Evolutionary conservation across 345 rosid species (phyloP).

Genomic region (Stellera chamaejasme): DNA sequence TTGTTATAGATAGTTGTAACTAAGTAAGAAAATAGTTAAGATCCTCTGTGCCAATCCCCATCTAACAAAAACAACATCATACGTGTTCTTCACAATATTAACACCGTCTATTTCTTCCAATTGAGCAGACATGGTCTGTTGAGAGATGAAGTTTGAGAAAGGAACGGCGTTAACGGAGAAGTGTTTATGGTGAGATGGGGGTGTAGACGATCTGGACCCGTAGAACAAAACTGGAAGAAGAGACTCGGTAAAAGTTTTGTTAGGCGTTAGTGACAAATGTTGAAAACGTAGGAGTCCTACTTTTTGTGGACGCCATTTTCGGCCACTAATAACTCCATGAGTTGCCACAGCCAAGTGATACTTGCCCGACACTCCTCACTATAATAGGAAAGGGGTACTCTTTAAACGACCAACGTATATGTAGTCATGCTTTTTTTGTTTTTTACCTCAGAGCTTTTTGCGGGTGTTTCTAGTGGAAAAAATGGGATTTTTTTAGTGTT

Average conservation of each 20-base stretch:
- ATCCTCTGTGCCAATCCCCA: not conserved
- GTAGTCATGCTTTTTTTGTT: too few species aligned
- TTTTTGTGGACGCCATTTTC: not conserved
- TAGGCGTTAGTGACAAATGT: conserved; percentile 16
- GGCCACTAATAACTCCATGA: too few species aligned
- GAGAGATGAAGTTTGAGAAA: too few species aligned
- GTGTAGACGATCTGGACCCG: not conserved
- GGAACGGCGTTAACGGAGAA: not conserved
- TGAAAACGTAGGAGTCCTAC: not conserved
- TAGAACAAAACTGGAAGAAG: not conserved
- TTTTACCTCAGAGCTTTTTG: too few species aligned
- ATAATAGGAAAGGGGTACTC: too few species aligned
- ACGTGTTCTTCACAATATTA: conserved; percentile 9
- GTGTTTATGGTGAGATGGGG: not conserved
- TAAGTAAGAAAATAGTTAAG: not conserved
- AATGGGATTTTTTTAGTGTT: too few species aligned
- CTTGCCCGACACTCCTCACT: too few species aligned
- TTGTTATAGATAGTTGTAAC: not conserved
- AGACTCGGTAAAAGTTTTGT: too few species aligned
- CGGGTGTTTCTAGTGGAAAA: too few species aligned
- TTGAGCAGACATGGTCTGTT: not conserved
- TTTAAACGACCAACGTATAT: too few species aligned
- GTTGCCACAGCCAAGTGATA: too few species aligned
- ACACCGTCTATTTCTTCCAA: not conserved
- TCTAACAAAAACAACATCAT: not conserved